phyloP scores from a whole-genome alignment of 345 rosid genomes.

The Eucalyptus sp. region DNA sequence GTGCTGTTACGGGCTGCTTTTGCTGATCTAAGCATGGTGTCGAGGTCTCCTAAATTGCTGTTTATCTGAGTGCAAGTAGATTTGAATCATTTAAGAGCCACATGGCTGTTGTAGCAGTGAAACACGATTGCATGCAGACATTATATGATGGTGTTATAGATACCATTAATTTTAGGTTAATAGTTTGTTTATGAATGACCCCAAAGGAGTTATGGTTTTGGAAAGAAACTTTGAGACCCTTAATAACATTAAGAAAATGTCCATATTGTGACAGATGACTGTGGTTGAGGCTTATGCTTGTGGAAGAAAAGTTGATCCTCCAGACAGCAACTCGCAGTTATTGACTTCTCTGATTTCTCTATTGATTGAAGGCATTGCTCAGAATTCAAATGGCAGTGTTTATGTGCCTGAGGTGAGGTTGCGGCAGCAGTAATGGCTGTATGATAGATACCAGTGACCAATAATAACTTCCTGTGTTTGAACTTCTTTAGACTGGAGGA shows the following conservation, averaged over 20 bases:
- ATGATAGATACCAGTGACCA: too few relatives aligned
- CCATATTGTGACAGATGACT: conserved; percentile 5
- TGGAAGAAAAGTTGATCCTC: too few relatives aligned
- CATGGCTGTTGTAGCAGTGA: neutral
- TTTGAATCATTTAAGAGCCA: neutral
- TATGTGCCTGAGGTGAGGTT: too few relatives aligned
- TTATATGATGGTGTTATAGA: neutral
- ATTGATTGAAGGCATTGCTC: too few relatives aligned
- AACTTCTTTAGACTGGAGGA: too few relatives aligned
- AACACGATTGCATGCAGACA: neutral
- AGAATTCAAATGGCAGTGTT: too few relatives aligned
- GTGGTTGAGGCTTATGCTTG: too few relatives aligned
- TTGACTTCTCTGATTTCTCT: too few relatives aligned
- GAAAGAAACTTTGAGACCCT: neutral
- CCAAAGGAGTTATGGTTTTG: neutral
- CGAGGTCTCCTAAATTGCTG: neutral
- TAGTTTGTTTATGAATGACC: conserved; percentile 23
- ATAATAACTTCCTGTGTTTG: too few relatives aligned
- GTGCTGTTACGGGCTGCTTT: neutral
- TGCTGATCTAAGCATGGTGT: neutral
- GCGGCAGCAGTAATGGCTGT: too few relatives aligned
- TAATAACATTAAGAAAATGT: neutral
- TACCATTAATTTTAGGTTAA: too few relatives aligned
- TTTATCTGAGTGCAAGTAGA: neutral
- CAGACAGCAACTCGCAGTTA: too few relatives aligned